Evolutionary conservation across 2,329 filamentous ascomycete genomes (phyloP), one percentile per base, ranked within the genome.

Genomic region (Apiospora sp.): DNA sequence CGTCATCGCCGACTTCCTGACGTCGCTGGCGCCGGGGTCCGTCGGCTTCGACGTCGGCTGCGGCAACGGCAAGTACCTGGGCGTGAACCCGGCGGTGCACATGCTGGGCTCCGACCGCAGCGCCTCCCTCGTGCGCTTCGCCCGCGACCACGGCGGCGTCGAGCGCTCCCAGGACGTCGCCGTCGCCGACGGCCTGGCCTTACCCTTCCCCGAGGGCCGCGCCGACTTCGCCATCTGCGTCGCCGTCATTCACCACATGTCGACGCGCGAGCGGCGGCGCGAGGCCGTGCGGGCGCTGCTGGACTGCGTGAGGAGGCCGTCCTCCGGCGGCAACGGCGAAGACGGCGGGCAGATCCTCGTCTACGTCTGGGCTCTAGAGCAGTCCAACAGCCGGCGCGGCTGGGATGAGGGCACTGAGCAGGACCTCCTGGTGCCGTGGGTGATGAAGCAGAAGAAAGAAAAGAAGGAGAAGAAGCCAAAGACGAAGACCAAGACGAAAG

Each of bases 361-460:
- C 70, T 98, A 96, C 81, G 96, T 97, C 24, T 98, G 96, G 96
- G 96, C 96, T 0, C 87, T 99, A 27, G 96, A 99, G 86, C 96
- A 99, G 84, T 92, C 92, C 77, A 86, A 86, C 72, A 98, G 95
- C 82, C 90, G 96, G 72, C 87, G 96, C 75, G 96, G 96, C 2
- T 99, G 96, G 96, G 91, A 95, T 79, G 92, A 93, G 80, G 91
- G 91, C 27, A 90, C 92, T 74, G 89, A 93, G 76, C 96, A 98
- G 85, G 96, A 99, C 84, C 91, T 96, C 74, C 93, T 98, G 85
- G 96, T 99, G 68, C 95, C 96, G 19, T 99, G 96, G 96, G 94
- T 98, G 34, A 89, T 95, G 81, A 85, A 84, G 79, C 78, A 75
- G 68, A 79, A 80, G 69, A 76, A 73, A 74, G 81, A 75, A 70